Evolutionary conservation across 441 rosid genomes (phyloP).

Genomic region (Pelargonium australe): DNA sequence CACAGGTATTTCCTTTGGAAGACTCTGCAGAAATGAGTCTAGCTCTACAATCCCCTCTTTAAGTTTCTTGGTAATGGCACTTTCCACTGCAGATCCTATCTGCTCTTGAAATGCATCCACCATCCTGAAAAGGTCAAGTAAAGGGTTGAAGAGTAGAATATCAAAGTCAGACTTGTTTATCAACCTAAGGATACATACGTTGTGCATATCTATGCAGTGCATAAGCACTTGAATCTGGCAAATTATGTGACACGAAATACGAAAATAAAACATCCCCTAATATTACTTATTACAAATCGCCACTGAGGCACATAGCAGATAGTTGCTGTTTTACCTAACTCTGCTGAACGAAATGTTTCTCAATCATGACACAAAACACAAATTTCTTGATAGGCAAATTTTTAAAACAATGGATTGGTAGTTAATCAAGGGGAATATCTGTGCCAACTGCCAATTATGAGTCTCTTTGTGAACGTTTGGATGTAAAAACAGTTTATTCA

Average conservation of each 20-base stretch:
- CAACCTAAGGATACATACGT: not conserved
- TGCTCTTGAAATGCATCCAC: conserved; percentile 57
- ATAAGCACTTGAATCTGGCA: not conserved
- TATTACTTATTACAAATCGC: too few species aligned
- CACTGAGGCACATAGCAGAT: too few species aligned
- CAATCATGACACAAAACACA: too few species aligned
- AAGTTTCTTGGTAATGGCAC: conserved; percentile 43
- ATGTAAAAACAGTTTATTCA: too few species aligned
- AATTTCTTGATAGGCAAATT: too few species aligned
- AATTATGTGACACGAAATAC: not conserved
- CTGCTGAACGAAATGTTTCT: too few species aligned
- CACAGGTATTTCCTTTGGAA: conserved; percentile 52
- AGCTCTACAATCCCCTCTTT: conserved; percentile 55
- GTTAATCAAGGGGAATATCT: too few species aligned
- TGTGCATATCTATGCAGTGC: not conserved
- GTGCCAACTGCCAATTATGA: too few species aligned
- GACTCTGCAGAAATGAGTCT: conserved; percentile 48
- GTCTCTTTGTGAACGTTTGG: too few species aligned
- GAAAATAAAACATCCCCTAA: too few species aligned
- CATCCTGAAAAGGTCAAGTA: conserved; percentile 34
- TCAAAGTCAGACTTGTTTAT: not conserved
- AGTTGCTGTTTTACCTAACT: too few species aligned
- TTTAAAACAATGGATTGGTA: too few species aligned
- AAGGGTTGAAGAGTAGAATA: not conserved
- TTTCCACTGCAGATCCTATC: conserved; percentile 54